Base-by-base conservation (phyloP, 345 rosid species). In the Murraya koenigii region DNA sequence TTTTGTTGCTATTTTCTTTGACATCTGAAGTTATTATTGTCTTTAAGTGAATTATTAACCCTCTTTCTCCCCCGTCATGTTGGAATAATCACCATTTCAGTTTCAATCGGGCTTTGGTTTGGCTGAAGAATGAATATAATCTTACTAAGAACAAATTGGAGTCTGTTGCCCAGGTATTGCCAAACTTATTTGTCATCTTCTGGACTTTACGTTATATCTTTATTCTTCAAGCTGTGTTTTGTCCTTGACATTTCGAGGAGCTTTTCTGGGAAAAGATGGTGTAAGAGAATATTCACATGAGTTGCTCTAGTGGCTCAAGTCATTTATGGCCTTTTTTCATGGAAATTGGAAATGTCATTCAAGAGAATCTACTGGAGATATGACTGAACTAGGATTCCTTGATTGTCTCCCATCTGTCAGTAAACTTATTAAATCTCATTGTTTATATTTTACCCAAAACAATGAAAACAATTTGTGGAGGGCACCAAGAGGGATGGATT, bases 111-210 rank as follows among this genome's bases (percentile, higher is more conserved):
- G 84, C 86, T 28, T 74, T 87, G 54, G 56, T 28, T 66, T 85
- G 86, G 88, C 70, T 77, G 26, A 77, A 81, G 74, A 59, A 25
- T 52, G 89, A 89, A 80, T 87, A 85, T 55, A 25, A 69, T 41
- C 38, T 7, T 76, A 82, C 85, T 9, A 80, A 26, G 49, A 69
- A 39, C 78, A 89, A 82, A 77, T 78, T 89, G 77, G 76, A 81
- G 23, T 82, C 69, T 8, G 5, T 85, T 77, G 83, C 59, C 66
- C 86, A 79, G 88, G 87, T 87, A 81, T 65, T 63, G 22, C 26
- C 32, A 68, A 61, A 30, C 56, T 64, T 26, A 38, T 13, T 56
- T 66, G 72, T 38, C 58, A 10, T 64, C 36, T 70, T 32, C 30
- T 6, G 20, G 2, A 47, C 14, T 49, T 70, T 17, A 20, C 41